These are phyloP conservation scores for Lactuca saligna DNA, from an alignment of 129 eudicot genomes.

Conservation along the genomic window DNA sequence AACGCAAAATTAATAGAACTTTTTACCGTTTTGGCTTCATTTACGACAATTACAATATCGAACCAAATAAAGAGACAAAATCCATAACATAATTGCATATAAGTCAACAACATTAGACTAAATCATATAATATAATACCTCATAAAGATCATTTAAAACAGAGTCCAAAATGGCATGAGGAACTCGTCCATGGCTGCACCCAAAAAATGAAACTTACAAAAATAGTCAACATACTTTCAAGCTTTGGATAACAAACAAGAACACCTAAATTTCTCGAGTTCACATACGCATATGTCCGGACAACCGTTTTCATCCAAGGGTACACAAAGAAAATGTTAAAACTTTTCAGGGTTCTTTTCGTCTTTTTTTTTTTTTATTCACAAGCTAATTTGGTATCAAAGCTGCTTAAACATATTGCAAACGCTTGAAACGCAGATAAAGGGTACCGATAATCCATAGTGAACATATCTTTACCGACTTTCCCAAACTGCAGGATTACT, in stretches of 20 bases:
- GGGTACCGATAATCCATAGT: constrained; percentile 81
- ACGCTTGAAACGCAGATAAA: constrained; percentile 74
- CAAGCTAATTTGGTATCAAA: constrained; percentile 80
- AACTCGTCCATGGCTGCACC: background rate
- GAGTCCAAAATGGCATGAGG: constrained; percentile 7
- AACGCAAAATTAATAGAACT: too few relatives aligned
- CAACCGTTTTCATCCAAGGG: constrained; percentile 7
- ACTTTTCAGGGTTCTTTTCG: background rate
- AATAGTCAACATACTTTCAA: constrained; percentile 1
- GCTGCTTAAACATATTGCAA: constrained; percentile 79
- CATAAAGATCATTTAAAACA: background rate
- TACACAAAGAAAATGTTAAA: constrained; percentile 19
- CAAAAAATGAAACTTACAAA: constrained; percentile 14
- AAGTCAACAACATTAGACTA: background rate
- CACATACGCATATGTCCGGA: background rate
- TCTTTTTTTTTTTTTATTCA: constrained; percentile 48
- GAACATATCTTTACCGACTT: constrained; percentile 71
- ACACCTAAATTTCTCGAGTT: background rate
- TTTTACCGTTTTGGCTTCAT: too few relatives aligned
- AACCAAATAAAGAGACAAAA: too few relatives aligned
- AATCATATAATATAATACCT: background rate
- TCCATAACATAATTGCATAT: background rate
- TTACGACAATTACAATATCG: too few relatives aligned
- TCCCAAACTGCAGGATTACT: constrained; percentile 66
- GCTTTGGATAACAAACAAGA: constrained; percentile 20